phyloP scores from a whole-genome alignment of 2,329 filamentous ascomycete genomes.

The Aspergillus luchuensis region DNA sequence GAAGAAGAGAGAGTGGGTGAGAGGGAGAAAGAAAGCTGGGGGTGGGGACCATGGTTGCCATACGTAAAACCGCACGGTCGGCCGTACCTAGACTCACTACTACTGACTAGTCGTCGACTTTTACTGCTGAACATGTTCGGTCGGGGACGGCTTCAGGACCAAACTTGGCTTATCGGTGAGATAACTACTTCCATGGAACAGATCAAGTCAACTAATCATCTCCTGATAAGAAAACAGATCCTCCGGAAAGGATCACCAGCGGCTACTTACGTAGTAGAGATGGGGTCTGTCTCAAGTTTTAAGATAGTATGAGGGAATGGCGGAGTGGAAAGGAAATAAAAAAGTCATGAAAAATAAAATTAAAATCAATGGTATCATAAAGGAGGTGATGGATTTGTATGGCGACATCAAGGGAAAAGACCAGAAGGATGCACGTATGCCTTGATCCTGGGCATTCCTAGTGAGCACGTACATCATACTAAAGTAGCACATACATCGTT shows the following conservation, averaged over 20 bases:
- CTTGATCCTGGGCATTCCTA: conserved; percentile 15
- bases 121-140: conserved; percentile 1
- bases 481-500: conserved; percentile 16
- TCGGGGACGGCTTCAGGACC: background rate
- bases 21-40: background rate
- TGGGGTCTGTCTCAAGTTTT: too few relatives aligned
- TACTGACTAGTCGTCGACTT: too few relatives aligned
- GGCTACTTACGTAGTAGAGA: too few relatives aligned
- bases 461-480: conserved; percentile 12
- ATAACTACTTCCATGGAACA: conserved; percentile 6
- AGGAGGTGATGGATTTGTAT: background rate
- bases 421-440: conserved; percentile 12
- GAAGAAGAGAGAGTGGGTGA: background rate
- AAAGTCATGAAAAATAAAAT: background rate
- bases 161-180: conserved; percentile 2
- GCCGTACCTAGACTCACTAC: background rate
- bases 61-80: background rate
- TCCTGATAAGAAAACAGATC: background rate
- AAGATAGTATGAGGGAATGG: background rate
- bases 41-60: conserved; percentile 9
- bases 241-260: too few relatives aligned
- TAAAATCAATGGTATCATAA: background rate
- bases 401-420: conserved; percentile 7
- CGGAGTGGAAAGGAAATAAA: background rate
- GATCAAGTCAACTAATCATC: background rate